These are phyloP conservation scores for Irpex lacteus DNA, from an alignment of 1,284 basidiomycete genomes.

Conservation along the genomic window DNA sequence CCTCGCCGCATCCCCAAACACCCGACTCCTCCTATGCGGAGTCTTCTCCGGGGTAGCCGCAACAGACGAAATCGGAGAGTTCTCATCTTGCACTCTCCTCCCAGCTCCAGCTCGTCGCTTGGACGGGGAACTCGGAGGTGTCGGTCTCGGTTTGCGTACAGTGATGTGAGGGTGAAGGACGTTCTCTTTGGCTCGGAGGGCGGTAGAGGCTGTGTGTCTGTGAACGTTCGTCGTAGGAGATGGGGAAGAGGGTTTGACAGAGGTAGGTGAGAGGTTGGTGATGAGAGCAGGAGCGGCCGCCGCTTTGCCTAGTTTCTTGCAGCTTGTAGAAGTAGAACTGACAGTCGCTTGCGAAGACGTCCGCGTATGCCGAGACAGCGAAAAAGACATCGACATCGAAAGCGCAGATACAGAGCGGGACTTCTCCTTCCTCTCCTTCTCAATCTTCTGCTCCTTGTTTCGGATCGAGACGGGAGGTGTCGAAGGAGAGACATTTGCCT, in stretches of 20 bases:
- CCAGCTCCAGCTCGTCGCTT: not conserved
- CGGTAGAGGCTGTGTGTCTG: not conserved
- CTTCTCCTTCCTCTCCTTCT: not conserved
- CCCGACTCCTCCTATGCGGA: slow-evolving; percentile 13
- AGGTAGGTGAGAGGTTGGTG: slow-evolving; percentile 24
- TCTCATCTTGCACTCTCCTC: not conserved
- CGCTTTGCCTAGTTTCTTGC: slow-evolving; percentile 14
- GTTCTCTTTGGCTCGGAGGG: slow-evolving; percentile 31
- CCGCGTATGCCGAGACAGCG: not conserved
- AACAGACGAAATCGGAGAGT: not conserved
- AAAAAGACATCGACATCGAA: not conserved
- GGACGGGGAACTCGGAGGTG: slow-evolving; percentile 21
- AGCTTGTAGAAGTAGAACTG: not conserved
- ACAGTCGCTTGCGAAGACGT: slow-evolving; percentile 1
- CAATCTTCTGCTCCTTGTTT: no score
- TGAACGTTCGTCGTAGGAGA: not conserved
- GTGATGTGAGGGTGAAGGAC: slow-evolving; percentile 8
- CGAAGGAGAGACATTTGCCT: no score
- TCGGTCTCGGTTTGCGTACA: slow-evolving; percentile 24
- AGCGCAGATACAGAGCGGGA: slow-evolving; percentile 12
- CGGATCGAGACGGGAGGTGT: no score
- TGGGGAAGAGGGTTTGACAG: slow-evolving; percentile 25
- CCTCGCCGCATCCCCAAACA: slow-evolving; percentile 19
- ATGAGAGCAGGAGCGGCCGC: slow-evolving; percentile 8
- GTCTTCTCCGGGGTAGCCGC: slow-evolving; percentile 6